A percentile compares a stretch with the other conserved stretches of the same genome.
Evolutionary conservation across 164 flowering plant genomes (phyloP).

Genomic region (Stephania japonica): DNA sequence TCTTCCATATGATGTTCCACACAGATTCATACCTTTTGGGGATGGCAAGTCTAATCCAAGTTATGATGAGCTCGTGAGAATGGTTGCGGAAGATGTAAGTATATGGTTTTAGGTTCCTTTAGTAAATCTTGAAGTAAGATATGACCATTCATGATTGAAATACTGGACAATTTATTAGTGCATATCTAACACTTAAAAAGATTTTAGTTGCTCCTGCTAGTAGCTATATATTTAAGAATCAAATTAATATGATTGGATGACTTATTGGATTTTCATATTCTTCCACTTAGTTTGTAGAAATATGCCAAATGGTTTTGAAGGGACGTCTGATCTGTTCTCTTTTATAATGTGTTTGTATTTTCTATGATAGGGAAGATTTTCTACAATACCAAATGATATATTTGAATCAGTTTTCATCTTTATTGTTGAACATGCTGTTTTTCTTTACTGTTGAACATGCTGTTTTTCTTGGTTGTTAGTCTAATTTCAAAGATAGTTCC

Average conservation of each 20-base stretch:
- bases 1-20: slow-evolving; percentile 58
- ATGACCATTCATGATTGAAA: not conserved
- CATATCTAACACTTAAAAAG: not conserved
- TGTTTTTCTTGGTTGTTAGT: not conserved
- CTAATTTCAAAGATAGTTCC: not conserved
- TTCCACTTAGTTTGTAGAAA: not conserved
- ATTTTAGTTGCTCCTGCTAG: not conserved
- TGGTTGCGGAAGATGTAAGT: slow-evolving; percentile 58
- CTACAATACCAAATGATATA: too few relatives aligned
- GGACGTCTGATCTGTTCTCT: too few relatives aligned
- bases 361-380: too few relatives aligned
- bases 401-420: too few relatives aligned
- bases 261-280: not conserved
- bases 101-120: not conserved
- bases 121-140: not conserved
- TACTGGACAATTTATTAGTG: not conserved
- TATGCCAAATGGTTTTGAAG: too few relatives aligned
- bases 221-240: not conserved
- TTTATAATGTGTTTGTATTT: too few relatives aligned
- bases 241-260: not conserved
- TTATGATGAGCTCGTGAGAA: slow-evolving; percentile 44
- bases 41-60: slow-evolving; percentile 60
- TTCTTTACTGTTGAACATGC: too few relatives aligned
- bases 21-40: slow-evolving; percentile 44
- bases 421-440: too few relatives aligned